Evolutionary conservation across 768 basidiomycete genomes (phyloP).

Genomic region (Stropharia rugosoannulata): DNA sequence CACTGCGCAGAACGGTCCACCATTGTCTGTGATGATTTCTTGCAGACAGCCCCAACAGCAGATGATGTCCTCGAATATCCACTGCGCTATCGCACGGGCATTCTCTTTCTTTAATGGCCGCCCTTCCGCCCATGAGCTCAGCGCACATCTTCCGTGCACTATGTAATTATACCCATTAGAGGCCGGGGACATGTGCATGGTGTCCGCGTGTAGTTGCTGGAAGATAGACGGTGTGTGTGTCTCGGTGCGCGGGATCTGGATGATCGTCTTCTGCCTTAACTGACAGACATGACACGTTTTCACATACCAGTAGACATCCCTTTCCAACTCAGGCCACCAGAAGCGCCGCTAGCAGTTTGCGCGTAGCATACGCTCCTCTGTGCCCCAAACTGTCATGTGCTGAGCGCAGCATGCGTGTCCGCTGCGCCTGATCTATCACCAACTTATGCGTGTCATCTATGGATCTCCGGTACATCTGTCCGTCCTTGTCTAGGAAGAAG

Average conservation of each 20-base stretch:
- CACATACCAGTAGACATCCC: conserved; percentile 30
- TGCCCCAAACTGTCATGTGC: conserved; percentile 13
- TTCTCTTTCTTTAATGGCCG: not conserved
- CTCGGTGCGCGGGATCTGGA: not conserved
- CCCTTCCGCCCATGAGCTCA: not conserved
- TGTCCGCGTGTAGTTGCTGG: not conserved
- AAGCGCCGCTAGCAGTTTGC: conserved; percentile 19
- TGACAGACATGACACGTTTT: conserved; percentile 33
- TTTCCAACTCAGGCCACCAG: conserved; percentile 33
- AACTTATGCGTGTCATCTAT: conserved; percentile 20
- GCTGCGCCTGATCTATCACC: conserved; percentile 10
- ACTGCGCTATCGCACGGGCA: not conserved
- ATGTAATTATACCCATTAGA: not conserved
- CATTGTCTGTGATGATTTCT: no score
- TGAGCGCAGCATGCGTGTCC: conserved; percentile 15
- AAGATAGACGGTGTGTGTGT: not conserved
- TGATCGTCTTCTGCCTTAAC: conserved; percentile 7
- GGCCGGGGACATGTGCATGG: not conserved
- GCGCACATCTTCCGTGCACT: not conserved
- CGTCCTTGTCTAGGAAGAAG: not conserved
- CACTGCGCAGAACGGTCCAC: no score
- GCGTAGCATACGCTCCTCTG: not conserved
- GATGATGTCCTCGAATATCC: not conserved
- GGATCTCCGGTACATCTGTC: not conserved
- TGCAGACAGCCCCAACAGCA: not conserved